A percentile compares a stretch with the other conserved stretches of the same genome.
These are phyloP conservation scores for Trametes polyzona DNA, from an alignment of 1,284 basidiomycete genomes.

Conservation along the genomic window DNA sequence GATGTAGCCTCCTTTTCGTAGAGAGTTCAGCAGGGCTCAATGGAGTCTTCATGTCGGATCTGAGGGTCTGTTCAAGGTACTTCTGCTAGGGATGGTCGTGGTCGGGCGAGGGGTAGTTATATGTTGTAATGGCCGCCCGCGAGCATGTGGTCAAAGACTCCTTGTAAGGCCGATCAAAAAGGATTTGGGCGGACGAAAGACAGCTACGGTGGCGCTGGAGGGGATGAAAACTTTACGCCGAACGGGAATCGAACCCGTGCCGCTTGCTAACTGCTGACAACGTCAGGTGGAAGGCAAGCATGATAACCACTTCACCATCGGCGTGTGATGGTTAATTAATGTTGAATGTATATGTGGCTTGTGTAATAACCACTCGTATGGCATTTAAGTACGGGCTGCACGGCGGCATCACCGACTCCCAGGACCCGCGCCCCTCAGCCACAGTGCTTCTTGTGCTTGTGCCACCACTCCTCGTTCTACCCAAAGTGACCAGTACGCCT, in stretches of 20 bases:
- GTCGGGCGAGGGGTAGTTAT: too few relatives aligned
- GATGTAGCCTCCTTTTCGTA: not conserved
- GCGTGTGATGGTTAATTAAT: conserved; percentile 8
- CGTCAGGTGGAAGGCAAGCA: conserved; percentile 33
- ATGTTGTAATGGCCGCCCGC: not conserved
- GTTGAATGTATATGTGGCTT: not conserved
- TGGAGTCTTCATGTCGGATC: not conserved
- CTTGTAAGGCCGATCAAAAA: not conserved
- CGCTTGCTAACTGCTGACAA: conserved; percentile 27
- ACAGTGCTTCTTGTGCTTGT: not conserved
- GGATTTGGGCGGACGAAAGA: not conserved
- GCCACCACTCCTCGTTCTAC: not conserved
- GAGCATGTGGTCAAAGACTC: not conserved
- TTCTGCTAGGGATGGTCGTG: not conserved
- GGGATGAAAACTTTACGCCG: conserved; percentile 27
- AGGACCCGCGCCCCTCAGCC: not conserved
- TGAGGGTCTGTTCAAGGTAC: not conserved
- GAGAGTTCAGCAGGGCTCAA: conserved; percentile 8
- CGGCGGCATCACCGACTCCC: too few relatives aligned
- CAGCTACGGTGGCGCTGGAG: not conserved
- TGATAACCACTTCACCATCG: conserved; percentile 38
- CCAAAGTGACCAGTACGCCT: too few relatives aligned
- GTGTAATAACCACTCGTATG: not conserved
- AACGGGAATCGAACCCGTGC: conserved; percentile 38
- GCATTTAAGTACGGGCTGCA: not conserved